Percentiles rank a stretch among this genome's conserved stretches.
phyloP scores from a whole-genome alignment of 352 stramenopile species.

The Phytopythium montanum region DNA sequence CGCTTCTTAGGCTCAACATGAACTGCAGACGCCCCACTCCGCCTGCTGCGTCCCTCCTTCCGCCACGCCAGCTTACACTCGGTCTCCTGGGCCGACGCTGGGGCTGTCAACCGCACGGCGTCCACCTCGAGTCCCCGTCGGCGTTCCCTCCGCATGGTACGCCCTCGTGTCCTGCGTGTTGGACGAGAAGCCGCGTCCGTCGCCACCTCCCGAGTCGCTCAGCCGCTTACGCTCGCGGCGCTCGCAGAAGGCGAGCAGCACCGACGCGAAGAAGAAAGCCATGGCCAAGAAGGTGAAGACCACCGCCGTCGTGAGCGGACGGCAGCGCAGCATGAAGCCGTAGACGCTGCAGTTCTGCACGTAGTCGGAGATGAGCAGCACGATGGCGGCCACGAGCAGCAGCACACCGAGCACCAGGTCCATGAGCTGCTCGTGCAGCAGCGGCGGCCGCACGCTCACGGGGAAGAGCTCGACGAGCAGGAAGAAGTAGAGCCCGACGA shows the following conservation, averaged over 20 bases:
- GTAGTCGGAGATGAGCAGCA: slow-evolving; percentile 67
- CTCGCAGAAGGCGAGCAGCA: slow-evolving; percentile 55
- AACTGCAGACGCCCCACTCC: not conserved
- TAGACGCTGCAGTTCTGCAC: slow-evolving; percentile 60
- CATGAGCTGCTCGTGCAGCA: slow-evolving; percentile 42
- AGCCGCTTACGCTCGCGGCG: slow-evolving; percentile 2
- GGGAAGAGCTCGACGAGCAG: slow-evolving; percentile 38
- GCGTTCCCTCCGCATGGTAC: slow-evolving; percentile 11
- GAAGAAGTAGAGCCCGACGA: slow-evolving; percentile 55
- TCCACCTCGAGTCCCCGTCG: slow-evolving; percentile 1
- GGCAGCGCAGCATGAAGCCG: slow-evolving; percentile 67
- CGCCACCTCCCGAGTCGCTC: slow-evolving; percentile 10
- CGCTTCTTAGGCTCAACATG: not conserved
- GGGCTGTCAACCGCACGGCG: not conserved
- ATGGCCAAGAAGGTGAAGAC: slow-evolving; percentile 70
- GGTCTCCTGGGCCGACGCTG: not conserved
- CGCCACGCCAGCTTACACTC: not conserved
- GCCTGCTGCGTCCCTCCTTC: not conserved
- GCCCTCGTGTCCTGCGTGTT: slow-evolving; percentile 2
- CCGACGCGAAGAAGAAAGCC: slow-evolving; percentile 38
- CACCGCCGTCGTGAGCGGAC: slow-evolving; percentile 38
- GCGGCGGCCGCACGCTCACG: slow-evolving; percentile 35
- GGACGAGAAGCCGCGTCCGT: slow-evolving; percentile 10
- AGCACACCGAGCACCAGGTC: slow-evolving; percentile 53
- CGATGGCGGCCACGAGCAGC: slow-evolving; percentile 59